A percentile compares a stretch with the other conserved stretches of the same genome.
Evolutionary conservation across 2,329 filamentous ascomycete genomes (phyloP).

Genomic region (Colletotrichum phormii): DNA sequence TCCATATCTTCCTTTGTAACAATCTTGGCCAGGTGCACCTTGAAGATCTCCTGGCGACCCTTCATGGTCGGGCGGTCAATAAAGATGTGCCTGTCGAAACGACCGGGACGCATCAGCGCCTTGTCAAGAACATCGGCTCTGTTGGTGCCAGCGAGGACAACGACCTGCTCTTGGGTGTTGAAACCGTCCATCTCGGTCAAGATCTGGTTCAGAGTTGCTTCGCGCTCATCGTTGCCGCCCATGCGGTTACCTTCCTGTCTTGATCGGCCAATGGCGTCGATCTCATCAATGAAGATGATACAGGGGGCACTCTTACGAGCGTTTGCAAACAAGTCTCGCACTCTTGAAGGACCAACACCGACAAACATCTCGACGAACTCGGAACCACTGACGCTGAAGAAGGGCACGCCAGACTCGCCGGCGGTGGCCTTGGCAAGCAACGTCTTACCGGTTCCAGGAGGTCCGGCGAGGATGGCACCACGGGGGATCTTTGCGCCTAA

Average conservation of each 20-base stretch:
- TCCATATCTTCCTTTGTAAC: conserved; percentile 92
- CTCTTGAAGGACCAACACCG: conserved; percentile 94
- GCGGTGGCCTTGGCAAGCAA: conserved; percentile 96
- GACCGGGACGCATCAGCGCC: conserved; percentile 91
- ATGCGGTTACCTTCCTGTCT: conserved; percentile 78
- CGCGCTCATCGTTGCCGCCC: conserved; percentile 94
- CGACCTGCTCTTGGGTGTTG: conserved; percentile 95
- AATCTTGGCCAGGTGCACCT: conserved; percentile 93
- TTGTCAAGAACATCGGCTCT: conserved; percentile 94
- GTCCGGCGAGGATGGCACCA: conserved; percentile 96
- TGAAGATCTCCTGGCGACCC: conserved; percentile 95
- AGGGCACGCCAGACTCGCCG: conserved; percentile 95
- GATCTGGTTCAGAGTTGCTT: conserved; percentile 97
- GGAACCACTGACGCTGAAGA: conserved; percentile 98
- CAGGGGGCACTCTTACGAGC: conserved; percentile 96
- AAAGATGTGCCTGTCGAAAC: conserved; percentile 95
- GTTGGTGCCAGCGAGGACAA: conserved; percentile 97
- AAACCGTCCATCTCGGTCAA: conserved; percentile 99
- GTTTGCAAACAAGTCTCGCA: conserved; percentile 93
- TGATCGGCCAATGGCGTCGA: conserved; percentile 95
- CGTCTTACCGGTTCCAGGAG: conserved; percentile 98
- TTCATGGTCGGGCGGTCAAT: conserved; percentile 98
- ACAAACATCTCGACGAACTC: conserved; percentile 99
- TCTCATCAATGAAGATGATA: conserved; percentile 99
- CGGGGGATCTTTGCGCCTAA: conserved; percentile 98